phyloP scores from a whole-genome alignment of 371 early-diverging fungal species.

The Syncephalastrum monosporum region DNA sequence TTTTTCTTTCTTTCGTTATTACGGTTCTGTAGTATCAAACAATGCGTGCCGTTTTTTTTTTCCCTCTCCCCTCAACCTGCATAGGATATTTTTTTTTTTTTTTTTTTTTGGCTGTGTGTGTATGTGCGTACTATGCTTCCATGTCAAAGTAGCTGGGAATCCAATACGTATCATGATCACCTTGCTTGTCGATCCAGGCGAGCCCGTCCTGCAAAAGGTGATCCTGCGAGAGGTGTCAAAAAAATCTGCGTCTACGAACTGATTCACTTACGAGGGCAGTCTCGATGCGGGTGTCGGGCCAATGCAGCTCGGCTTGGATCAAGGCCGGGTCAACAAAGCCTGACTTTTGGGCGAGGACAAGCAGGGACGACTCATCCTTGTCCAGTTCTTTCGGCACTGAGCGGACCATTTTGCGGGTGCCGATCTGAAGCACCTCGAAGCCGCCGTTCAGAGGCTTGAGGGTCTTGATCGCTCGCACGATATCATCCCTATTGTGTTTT shows the following conservation, averaged over 20 bases:
- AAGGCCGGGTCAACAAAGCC: conserved; percentile 63
- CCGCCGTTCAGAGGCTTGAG: conserved; percentile 85
- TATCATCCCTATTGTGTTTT: conserved; percentile 65
- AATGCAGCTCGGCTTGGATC: conserved; percentile 53
- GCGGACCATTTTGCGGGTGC: conserved; percentile 77
- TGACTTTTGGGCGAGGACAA: conserved; percentile 71
- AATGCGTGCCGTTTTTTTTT: too few species aligned
- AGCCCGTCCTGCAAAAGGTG: conserved; percentile 77
- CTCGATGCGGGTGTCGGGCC: conserved; percentile 61
- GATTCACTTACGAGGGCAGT: conserved; percentile 36
- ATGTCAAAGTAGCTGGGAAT: conserved; percentile 73
- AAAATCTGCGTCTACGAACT: conserved; percentile 7
- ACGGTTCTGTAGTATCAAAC: too few species aligned
- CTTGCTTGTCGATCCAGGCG: conserved; percentile 81
- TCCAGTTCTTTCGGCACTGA: conserved; percentile 91
- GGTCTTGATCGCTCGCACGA: conserved; percentile 81
- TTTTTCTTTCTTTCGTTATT: background rate
- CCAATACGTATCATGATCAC: conserved; percentile 68
- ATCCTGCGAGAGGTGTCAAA: conserved; percentile 41
- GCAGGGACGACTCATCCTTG: conserved; percentile 69
- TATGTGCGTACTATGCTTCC: conserved; percentile 10
- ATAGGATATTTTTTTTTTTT: too few species aligned
- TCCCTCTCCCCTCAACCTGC: too few species aligned
- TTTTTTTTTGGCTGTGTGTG: too few species aligned
- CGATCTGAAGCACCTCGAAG: conserved; percentile 78